Percentiles rank a stretch among this genome's conserved stretches.
Evolutionary conservation across 2,329 filamentous ascomycete genomes (phyloP).

Genomic region (Aspergillus spinulosporus): DNA sequence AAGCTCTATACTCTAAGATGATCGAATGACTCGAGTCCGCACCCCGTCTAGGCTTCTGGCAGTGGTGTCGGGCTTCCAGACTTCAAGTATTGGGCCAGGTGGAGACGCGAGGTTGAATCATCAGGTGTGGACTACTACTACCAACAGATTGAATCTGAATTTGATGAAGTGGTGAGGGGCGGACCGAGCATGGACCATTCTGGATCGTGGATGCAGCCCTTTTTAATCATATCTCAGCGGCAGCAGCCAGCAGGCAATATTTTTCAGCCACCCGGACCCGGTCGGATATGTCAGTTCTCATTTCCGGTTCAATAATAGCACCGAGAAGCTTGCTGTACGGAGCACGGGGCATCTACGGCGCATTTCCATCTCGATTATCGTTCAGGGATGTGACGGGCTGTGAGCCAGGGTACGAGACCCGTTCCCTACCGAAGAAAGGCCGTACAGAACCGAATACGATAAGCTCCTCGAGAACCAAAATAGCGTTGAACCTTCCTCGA

Average conservation of each 20-base stretch:
- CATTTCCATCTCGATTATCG: not conserved
- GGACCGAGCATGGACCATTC: conserved; percentile 4
- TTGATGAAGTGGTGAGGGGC: conserved; percentile 3
- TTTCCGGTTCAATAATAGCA: not conserved
- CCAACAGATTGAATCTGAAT: not conserved
- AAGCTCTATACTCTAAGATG: not conserved
- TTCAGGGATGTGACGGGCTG: not conserved
- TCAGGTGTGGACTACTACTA: not conserved
- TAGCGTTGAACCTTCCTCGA: not conserved
- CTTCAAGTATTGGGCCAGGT: not conserved
- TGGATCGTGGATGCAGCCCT: not conserved
- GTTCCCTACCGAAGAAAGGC: conserved; percentile 4
- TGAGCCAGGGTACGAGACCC: not conserved
- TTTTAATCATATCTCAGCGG: not conserved
- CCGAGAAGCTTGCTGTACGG: not conserved
- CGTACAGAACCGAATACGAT: not conserved
- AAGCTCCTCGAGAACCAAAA: not conserved
- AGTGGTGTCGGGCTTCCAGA: not conserved
- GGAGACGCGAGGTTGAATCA: not conserved
- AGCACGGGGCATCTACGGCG: not conserved
- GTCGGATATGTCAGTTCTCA: not conserved
- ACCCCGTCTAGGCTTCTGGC: not conserved
- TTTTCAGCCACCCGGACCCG: not conserved
- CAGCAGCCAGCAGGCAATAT: not conserved
- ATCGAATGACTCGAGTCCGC: not conserved